Conservation (phyloP, 2,329 filamentous ascomycete genomes). For the Colletotrichum kahawae region DNA sequence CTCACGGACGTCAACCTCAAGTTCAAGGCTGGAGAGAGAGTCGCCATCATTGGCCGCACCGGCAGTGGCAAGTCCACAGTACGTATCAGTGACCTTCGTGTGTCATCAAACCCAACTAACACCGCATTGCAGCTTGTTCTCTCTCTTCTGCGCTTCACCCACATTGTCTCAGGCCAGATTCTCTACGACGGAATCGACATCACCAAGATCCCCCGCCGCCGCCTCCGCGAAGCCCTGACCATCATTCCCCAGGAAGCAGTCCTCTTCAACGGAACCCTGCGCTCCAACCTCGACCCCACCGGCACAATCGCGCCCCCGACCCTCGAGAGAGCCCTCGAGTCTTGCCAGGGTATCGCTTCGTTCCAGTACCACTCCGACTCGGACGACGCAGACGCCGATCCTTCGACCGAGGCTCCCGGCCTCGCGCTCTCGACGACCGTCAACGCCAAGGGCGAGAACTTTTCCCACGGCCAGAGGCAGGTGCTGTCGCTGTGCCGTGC, state of each 20-base stretch:
- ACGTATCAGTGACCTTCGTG: slow-evolving; percentile 26
- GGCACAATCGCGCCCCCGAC: slow-evolving; percentile 56
- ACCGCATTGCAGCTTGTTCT: slow-evolving; percentile 42
- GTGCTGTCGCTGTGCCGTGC: slow-evolving; percentile 63
- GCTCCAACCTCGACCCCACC: slow-evolving; percentile 69
- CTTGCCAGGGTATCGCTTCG: slow-evolving; percentile 64
- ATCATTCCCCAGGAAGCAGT: slow-evolving; percentile 66
- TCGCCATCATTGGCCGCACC: slow-evolving; percentile 81
- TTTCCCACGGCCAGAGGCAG: slow-evolving; percentile 63
- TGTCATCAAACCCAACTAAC: neutral
- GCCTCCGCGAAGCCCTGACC: slow-evolving; percentile 58
- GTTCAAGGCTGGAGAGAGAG: slow-evolving; percentile 71
- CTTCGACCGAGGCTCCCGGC: slow-evolving; percentile 16
- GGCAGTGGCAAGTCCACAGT: slow-evolving; percentile 85
- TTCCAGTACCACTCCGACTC: slow-evolving; percentile 46
- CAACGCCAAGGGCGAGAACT: slow-evolving; percentile 58
- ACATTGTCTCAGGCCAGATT: slow-evolving; percentile 56
- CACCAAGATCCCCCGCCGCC: slow-evolving; percentile 52
- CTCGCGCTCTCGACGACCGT: slow-evolving; percentile 51
- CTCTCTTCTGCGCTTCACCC: slow-evolving; percentile 59
- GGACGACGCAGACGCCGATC: slow-evolving; percentile 30
- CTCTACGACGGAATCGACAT: slow-evolving; percentile 62
- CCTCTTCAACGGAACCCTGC: slow-evolving; percentile 58
- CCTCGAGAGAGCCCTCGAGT: slow-evolving; percentile 63
- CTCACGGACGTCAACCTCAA: slow-evolving; percentile 55